Evolutionary conservation across 352 stramenopile genomes (phyloP).

Genomic region (Globisporangium spiculum): DNA sequence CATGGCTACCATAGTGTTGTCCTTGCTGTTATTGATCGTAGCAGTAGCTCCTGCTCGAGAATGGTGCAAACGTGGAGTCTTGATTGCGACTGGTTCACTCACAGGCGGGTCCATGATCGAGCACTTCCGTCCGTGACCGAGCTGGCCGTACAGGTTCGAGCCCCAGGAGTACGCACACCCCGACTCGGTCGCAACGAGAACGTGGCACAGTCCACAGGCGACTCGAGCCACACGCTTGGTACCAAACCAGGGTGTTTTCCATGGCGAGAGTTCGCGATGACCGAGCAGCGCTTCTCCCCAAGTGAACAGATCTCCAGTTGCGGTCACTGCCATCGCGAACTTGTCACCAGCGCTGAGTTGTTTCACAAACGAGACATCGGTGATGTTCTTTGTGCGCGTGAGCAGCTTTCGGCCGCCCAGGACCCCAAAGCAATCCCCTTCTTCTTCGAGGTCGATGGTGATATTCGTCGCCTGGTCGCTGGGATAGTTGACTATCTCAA

Average conservation of each 20-base stretch:
- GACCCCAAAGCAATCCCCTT: slow-evolving; percentile 53
- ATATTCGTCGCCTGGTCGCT: neutral
- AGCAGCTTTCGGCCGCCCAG: slow-evolving; percentile 40
- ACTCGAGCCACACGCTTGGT: slow-evolving; percentile 31
- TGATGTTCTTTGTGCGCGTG: slow-evolving; percentile 41
- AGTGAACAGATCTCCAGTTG: slow-evolving; percentile 32
- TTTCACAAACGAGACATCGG: slow-evolving; percentile 32
- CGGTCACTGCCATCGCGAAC: slow-evolving; percentile 34
- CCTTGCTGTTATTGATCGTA: neutral
- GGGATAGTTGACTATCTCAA: neutral
- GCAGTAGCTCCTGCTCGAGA: neutral
- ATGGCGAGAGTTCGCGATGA: slow-evolving; percentile 15
- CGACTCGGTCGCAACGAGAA: slow-evolving; percentile 23
- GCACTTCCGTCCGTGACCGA: slow-evolving; percentile 35
- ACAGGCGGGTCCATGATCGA: slow-evolving; percentile 18
- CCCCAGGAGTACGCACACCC: slow-evolving; percentile 57
- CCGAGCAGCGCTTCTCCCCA: slow-evolving; percentile 25
- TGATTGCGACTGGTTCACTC: slow-evolving; percentile 18
- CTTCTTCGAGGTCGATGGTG: slow-evolving; percentile 23
- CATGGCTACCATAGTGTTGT: neutral
- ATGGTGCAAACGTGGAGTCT: neutral
- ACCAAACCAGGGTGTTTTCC: slow-evolving; percentile 17
- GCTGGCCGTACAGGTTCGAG: slow-evolving; percentile 63
- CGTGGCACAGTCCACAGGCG: slow-evolving; percentile 45
- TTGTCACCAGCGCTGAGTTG: slow-evolving; percentile 35